These are phyloP conservation scores for Platismatia glauca DNA, from an alignment of 495 filamentous ascomycete species.

Conservation along the genomic window DNA sequence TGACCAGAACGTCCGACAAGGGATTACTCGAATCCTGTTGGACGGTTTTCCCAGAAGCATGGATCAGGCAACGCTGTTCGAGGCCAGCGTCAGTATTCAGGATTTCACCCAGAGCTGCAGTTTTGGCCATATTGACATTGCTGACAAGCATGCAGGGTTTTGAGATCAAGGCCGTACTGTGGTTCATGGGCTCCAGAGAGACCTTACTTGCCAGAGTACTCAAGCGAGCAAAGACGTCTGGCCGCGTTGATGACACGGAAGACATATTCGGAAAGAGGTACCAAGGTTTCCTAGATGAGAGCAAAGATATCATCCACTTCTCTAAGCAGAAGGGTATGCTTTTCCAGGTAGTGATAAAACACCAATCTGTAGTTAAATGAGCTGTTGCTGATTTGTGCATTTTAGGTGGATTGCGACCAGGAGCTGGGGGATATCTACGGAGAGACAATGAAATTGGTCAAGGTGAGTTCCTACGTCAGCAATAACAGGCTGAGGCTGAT, in stretches of 20 bases:
- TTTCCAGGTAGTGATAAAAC: not conserved
- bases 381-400: not conserved
- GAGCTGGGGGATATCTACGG: not conserved
- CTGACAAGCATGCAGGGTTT: not conserved
- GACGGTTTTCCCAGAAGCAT: slow-evolving; percentile 35
- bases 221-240: slow-evolving; percentile 11
- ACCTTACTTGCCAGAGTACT: not conserved
- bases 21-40: slow-evolving; percentile 23
- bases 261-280: slow-evolving; percentile 14
- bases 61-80: slow-evolving; percentile 28
- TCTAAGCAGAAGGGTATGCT: not conserved
- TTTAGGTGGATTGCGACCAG: slow-evolving; percentile 6
- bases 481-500: not conserved
- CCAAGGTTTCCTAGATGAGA: slow-evolving; percentile 8
- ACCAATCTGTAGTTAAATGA: not conserved
- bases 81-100: slow-evolving; percentile 22
- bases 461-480: not conserved
- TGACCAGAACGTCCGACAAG: slow-evolving; percentile 17
- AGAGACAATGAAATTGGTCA: not conserved
- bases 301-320: slow-evolving; percentile 9
- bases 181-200: slow-evolving; percentile 1
- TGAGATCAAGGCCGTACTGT: slow-evolving; percentile 11
- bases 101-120: too few species aligned
- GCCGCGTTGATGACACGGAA: slow-evolving; percentile 13
- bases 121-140: not conserved